Percentiles rank a stretch among this genome's conserved stretches.
phyloP scores from a whole-genome alignment of 83 land plant species.

The Larix sibirica region DNA sequence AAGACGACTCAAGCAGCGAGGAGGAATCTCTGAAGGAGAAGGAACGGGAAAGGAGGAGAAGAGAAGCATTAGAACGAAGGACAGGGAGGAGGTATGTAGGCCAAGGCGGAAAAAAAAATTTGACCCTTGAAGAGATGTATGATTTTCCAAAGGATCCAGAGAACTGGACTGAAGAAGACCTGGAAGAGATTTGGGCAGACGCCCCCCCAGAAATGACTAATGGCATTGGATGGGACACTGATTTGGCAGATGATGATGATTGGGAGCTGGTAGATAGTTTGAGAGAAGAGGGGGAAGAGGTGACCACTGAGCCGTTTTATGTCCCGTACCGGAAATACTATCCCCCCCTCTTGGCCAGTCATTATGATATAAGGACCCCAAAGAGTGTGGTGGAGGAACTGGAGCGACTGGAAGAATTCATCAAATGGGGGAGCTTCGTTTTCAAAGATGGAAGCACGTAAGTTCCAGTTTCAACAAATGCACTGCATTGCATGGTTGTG shows the following conservation, averaged over 20 bases:
- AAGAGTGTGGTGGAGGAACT: constrained; percentile 83
- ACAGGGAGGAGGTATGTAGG: constrained; percentile 14
- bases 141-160: constrained; percentile 88
- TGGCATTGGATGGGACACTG: constrained; percentile 79
- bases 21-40: constrained; percentile 8
- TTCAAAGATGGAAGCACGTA: constrained; percentile 91
- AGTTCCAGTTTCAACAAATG: constrained; percentile 15
- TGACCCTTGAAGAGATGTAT: constrained; percentile 48
- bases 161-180: constrained; percentile 82
- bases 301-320: constrained; percentile 70
- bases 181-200: constrained; percentile 86
- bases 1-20: neutral
- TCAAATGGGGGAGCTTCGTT: constrained; percentile 83
- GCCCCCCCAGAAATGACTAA: constrained; percentile 37
- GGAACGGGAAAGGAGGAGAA: neutral
- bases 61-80: constrained; percentile 7
- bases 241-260: constrained; percentile 61
- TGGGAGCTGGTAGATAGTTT: constrained; percentile 41
- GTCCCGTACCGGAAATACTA: constrained; percentile 74
- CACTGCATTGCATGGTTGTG: neutral
- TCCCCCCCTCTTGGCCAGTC: constrained; percentile 66
- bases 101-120: neutral
- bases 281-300: constrained; percentile 42
- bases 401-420: constrained; percentile 91
- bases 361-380: constrained; percentile 60